A percentile compares a stretch with the other conserved stretches of the same genome.
phyloP scores from a whole-genome alignment of 345 rosid genomes.

The Eucalyptus erythrocorys region DNA sequence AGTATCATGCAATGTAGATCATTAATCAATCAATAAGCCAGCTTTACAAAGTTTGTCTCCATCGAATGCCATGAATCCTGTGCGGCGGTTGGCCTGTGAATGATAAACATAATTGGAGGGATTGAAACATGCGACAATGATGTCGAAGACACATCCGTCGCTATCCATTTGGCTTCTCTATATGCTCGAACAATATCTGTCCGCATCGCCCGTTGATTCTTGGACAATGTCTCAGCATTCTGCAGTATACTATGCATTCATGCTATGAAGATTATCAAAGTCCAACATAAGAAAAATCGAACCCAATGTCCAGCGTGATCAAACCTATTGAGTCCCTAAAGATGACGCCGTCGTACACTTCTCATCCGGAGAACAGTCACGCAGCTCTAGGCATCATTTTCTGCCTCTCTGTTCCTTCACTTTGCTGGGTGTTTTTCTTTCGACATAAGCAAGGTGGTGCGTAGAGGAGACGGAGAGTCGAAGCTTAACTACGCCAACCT shows the following conservation, averaged over 20 bases:
- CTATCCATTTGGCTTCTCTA: background rate
- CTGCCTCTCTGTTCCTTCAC: background rate
- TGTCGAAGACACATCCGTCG: background rate
- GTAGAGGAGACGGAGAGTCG: slow-evolving; percentile 12
- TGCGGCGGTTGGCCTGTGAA: background rate
- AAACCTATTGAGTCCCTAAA: background rate
- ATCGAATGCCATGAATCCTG: background rate
- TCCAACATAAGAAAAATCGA: background rate
- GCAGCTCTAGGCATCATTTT: background rate
- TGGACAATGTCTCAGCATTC: background rate
- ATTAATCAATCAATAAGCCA: background rate
- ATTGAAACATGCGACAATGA: background rate
- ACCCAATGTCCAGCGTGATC: background rate
- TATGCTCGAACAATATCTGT: background rate
- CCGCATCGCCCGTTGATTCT: background rate
- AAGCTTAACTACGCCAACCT: background rate
- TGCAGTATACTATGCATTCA: background rate
- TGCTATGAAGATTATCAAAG: background rate
- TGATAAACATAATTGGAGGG: background rate
- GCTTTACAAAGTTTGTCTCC: background rate
- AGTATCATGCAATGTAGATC: background rate
- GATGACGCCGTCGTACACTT: background rate
- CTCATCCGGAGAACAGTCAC: background rate
- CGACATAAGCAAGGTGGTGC: background rate
- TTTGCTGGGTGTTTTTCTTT: background rate